Evolutionary conservation across 2,329 filamentous ascomycete species (phyloP), one percentile per base, ranked within the genome.

Genomic region (Beauveria bassiana): DNA sequence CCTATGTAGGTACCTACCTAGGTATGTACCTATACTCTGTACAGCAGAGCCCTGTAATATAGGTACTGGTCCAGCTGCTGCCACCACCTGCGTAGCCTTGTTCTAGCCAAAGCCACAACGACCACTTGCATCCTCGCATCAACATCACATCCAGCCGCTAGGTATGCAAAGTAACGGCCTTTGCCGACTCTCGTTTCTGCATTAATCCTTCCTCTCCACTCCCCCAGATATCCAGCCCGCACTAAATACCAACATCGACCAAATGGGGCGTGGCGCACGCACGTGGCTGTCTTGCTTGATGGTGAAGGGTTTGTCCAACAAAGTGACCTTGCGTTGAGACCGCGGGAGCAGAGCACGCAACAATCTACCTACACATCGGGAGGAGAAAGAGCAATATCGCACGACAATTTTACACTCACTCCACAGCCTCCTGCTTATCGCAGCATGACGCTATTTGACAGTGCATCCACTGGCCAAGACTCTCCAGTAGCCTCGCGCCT

Each of bases 221-320:
- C 57, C 57, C 57, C 57, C 57, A 53, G 57, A 60, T 53, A 53
- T 45, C 47, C 26, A 20, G 55, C 22, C 12, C 28, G 24, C 24
- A 20, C 28, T 5, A 50, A 46, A 12, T 22, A 46, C 1, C 31
- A 24, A 38, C 26, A n/a, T 40, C 56, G 34, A 20, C 16, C n/a
- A 43, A 51, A 51, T 18, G 54, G 56, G 56, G 28, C 56, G 57
- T 60, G 57, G 57, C 57, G 57, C 40, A 46, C 38, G 34, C 57
- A 60, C 57, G 57, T 60, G 57, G 38, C 26, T 42, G 57, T 24
- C 47, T 45, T 60, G 40, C 49, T 31, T 43, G 49, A 45, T 53
- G 49, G n/a, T 46, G 57, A 60, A 60, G 22, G 47, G 57, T 38
- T 22, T 59, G 31, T 18, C 24, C 24, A 52, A 26, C 57, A 45